Evolutionary conservation across 2,329 filamentous ascomycete genomes (phyloP).

Genomic region (Chaetomium globosum): DNA sequence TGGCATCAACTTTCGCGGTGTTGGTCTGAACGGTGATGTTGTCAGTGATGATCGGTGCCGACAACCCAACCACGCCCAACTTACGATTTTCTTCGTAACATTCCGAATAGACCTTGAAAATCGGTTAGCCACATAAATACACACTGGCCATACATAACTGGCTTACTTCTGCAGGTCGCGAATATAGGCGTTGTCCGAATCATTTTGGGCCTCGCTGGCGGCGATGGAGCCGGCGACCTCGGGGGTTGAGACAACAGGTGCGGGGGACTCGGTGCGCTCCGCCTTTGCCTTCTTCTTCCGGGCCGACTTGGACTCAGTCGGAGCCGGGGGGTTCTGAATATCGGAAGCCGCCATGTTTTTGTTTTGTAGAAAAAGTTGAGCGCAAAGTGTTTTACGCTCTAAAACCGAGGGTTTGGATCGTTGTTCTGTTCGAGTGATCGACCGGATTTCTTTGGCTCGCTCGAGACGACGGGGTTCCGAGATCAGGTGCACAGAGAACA

Average conservation of each 20-base stretch:
- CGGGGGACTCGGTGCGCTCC: conserved; percentile 58
- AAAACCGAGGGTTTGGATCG: background rate
- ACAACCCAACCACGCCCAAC: conserved; percentile 42
- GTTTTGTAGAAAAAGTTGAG: conserved; percentile 17
- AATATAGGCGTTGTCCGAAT: conserved; percentile 74
- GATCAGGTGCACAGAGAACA: background rate
- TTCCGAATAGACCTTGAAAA: conserved; percentile 78
- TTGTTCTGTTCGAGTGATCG: background rate
- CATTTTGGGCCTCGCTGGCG: conserved; percentile 59
- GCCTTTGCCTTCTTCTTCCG: conserved; percentile 70
- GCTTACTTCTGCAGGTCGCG: conserved; percentile 87
- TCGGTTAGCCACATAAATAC: conserved; percentile 27
- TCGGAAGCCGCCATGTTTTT: conserved; percentile 64
- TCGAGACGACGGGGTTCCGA: conserved; percentile 9
- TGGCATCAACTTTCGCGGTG: conserved; percentile 70
- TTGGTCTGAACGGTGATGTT: conserved; percentile 54
- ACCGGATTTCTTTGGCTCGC: conserved; percentile 2
- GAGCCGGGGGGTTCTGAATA: conserved; percentile 64
- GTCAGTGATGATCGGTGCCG: conserved; percentile 17
- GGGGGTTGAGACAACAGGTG: conserved; percentile 53
- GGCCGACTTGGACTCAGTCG: conserved; percentile 65
- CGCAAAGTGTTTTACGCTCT: conserved; percentile 2
- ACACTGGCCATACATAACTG: conserved; percentile 8
- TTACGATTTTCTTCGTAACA: conserved; percentile 89
- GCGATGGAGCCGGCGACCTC: conserved; percentile 54